Evolutionary conservation across 108 stramenopile species (phyloP).

Genomic region (Discostella stelligeroides): DNA sequence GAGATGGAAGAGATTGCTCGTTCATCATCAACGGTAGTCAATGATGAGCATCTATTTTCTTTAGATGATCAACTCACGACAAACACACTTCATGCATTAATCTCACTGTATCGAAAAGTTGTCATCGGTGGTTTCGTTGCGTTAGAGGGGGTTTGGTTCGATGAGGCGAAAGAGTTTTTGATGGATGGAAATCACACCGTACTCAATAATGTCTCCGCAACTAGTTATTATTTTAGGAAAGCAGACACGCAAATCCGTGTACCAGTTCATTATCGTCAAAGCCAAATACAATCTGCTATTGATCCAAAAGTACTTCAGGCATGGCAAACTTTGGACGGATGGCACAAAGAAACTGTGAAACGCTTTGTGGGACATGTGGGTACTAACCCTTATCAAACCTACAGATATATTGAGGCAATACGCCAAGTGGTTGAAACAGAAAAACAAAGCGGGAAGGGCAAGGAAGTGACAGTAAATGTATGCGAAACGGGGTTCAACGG

Average conservation of each 20-base stretch:
- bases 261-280: constrained; percentile 6
- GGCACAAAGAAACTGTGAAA: constrained; percentile 15
- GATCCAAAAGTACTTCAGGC: constrained; percentile 14
- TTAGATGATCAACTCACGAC: not conserved
- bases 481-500: constrained; percentile 25
- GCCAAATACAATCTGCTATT: not conserved
- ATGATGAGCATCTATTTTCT: not conserved
- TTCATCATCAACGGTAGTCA: not conserved
- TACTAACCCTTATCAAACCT: constrained; percentile 24
- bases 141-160: not conserved
- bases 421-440: constrained; percentile 4
- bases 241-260: constrained; percentile 10
- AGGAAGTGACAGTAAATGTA: constrained; percentile 8
- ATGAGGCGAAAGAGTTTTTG: constrained; percentile 14
- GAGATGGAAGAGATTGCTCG: not conserved
- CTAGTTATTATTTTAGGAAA: constrained; percentile 7
- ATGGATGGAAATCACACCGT: constrained; percentile 3
- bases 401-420: constrained; percentile 20
- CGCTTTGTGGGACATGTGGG: constrained; percentile 20
- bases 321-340: constrained; percentile 13
- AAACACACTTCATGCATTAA: constrained; percentile 11
- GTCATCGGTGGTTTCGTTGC: constrained; percentile 7
- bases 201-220: not conserved
- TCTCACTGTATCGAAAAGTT: constrained; percentile 15
- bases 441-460: not conserved